A percentile compares a stretch with the other conserved stretches of the same genome.
These are phyloP conservation scores for Teratosphaeria gauchensis DNA, from an alignment of 2,329 filamentous ascomycete genomes.

Conservation along the genomic window DNA sequence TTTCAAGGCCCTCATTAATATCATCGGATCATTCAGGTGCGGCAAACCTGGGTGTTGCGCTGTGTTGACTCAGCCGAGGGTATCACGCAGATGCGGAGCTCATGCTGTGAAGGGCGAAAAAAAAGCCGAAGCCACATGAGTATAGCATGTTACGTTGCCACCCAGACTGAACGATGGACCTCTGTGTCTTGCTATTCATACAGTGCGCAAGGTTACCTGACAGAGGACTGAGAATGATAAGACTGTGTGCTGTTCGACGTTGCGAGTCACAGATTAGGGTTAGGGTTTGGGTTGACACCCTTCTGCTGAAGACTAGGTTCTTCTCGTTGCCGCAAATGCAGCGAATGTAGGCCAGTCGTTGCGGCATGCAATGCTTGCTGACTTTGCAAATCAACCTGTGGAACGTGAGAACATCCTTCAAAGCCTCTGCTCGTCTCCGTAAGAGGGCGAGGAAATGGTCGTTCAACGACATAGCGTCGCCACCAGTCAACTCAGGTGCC, in stretches of 20 bases:
- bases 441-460: too few relatives aligned
- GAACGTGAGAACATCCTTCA: background rate
- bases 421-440: background rate
- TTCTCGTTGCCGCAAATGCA: background rate
- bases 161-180: background rate
- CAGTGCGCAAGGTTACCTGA: background rate
- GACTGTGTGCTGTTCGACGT: background rate
- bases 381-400: background rate
- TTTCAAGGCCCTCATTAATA: background rate
- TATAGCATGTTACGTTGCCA: background rate
- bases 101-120: background rate
- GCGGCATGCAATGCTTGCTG: background rate
- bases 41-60: background rate
- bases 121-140: background rate
- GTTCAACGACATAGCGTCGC: too few relatives aligned
- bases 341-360: background rate
- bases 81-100: background rate
- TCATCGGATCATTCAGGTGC: background rate
- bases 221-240: background rate
- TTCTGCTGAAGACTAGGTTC: background rate
- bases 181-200: background rate
- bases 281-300: too few relatives aligned
- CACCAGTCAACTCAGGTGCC: too few relatives aligned
- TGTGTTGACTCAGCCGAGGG: background rate
- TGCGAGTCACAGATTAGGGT: background rate